phyloP scores from a whole-genome alignment of 1,284 basidiomycete species.

The Apiotrichum mycotoxinovorans region DNA sequence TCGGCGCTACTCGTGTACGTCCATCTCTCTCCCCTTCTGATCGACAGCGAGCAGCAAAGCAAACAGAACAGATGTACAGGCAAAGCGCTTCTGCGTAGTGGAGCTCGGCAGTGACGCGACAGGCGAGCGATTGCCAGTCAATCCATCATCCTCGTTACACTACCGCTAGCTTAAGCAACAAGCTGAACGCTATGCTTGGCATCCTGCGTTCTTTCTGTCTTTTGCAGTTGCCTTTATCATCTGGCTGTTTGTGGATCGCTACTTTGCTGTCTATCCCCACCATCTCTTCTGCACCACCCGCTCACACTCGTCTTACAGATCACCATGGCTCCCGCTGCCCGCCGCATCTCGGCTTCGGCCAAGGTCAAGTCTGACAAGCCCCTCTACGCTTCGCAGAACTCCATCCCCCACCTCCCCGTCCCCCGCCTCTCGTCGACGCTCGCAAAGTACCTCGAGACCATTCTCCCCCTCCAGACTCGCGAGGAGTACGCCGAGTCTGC shows the following conservation, averaged over 20 bases:
- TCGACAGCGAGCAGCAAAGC: background rate
- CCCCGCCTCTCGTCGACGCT: slow-evolving; percentile 76
- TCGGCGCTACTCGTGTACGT: slow-evolving; percentile 5
- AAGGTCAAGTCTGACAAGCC: slow-evolving; percentile 43
- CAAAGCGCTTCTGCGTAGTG: too few relatives aligned
- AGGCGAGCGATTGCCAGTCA: too few relatives aligned
- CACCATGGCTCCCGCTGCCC: slow-evolving; percentile 14
- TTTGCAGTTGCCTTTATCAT: too few relatives aligned
- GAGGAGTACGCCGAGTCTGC: slow-evolving; percentile 62
- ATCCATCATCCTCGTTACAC: too few relatives aligned
- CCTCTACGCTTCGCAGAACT: slow-evolving; percentile 75
- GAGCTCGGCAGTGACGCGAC: too few relatives aligned
- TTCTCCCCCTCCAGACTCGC: slow-evolving; percentile 68
- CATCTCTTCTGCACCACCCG: background rate
- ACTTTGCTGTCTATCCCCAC: background rate
- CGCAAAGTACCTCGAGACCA: slow-evolving; percentile 78
- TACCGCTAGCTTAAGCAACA: too few relatives aligned
- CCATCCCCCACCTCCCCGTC: slow-evolving; percentile 77
- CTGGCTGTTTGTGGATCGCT: background rate
- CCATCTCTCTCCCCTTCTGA: too few relatives aligned
- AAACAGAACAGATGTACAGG: too few relatives aligned
- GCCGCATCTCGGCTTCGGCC: slow-evolving; percentile 11
- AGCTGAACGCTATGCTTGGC: too few relatives aligned
- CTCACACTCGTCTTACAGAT: background rate
- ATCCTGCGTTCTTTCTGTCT: too few relatives aligned